Conservation (phyloP, 169 alveolate species). For the Besnoitia besnoiti region DNA sequence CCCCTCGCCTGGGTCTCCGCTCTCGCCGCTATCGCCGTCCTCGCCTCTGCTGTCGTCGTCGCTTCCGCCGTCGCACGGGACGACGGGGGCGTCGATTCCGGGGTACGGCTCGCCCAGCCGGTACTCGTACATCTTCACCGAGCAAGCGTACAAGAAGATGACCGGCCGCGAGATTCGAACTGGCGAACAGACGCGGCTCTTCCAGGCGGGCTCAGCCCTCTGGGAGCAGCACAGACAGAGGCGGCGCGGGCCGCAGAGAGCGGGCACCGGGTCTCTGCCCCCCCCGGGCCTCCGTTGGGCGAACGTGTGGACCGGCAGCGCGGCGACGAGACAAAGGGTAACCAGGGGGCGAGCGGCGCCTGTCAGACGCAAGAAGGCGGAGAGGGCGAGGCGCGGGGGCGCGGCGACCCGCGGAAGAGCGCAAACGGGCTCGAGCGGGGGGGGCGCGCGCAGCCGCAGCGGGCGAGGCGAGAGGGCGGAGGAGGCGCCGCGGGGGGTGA, state of each 20-base stretch:
- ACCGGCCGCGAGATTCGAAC: constrained; percentile 12
- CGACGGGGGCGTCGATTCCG: neutral
- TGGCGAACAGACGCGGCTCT: neutral
- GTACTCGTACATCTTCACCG: constrained; percentile 23
- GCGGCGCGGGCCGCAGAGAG: no score
- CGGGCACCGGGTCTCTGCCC: no score
- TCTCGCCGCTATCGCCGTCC: neutral
- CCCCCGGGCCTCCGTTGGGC: no score
- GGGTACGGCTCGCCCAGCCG: constrained; percentile 27
- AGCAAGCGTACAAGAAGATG: constrained; percentile 29
- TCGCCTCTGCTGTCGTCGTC: neutral
- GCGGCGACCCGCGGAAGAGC: no score
- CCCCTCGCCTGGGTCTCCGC: no score
- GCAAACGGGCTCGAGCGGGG: no score
- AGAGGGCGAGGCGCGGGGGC: neutral
- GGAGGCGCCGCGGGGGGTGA: neutral
- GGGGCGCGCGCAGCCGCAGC: no score
- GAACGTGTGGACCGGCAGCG: no score
- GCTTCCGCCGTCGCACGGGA: neutral
- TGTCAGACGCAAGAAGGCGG: neutral
- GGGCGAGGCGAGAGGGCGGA: neutral
- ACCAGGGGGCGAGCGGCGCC: neutral
- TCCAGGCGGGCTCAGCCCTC: neutral
- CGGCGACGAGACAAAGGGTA: no score
- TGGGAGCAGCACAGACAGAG: no score